phyloP scores from a whole-genome alignment of 2,329 filamentous ascomycete genomes.

The Tolypocladium pustulatum region DNA sequence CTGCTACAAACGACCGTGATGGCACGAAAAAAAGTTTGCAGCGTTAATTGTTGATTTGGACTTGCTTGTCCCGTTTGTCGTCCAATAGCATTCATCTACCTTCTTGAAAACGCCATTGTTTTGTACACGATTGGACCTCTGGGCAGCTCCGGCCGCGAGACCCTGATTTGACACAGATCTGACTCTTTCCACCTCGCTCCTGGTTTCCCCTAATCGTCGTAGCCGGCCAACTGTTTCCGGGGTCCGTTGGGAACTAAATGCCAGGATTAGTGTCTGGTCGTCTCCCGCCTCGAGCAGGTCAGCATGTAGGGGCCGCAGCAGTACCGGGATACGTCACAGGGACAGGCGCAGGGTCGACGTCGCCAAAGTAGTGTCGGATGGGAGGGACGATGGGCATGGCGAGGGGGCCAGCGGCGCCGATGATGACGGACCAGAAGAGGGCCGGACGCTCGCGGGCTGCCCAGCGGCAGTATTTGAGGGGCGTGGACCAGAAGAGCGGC shows the following conservation, averaged over 20 bases:
- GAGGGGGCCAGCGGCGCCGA: constrained; percentile 65
- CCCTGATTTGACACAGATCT: background rate
- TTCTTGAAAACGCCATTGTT: constrained; percentile 3
- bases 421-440: constrained; percentile 74
- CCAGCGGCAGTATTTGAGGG: constrained; percentile 81
- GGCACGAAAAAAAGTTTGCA: background rate
- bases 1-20: background rate
- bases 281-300: background rate
- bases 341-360: constrained; percentile 59
- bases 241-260: constrained; percentile 44
- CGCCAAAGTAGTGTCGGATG: constrained; percentile 61
- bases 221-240: constrained; percentile 49
- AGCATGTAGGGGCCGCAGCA: constrained; percentile 23
- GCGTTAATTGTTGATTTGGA: background rate
- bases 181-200: background rate
- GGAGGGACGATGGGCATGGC: constrained; percentile 63
- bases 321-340: constrained; percentile 89
- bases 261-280: background rate
- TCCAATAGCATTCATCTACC: background rate
- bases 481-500: constrained; percentile 74
- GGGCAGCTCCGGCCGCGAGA: background rate
- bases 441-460: constrained; percentile 79
- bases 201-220: constrained; percentile 38
- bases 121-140: constrained; percentile 2
- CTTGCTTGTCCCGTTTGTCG: background rate